phyloP scores from a whole-genome alignment of 306 rosid species.

The Cicer arietinum region DNA sequence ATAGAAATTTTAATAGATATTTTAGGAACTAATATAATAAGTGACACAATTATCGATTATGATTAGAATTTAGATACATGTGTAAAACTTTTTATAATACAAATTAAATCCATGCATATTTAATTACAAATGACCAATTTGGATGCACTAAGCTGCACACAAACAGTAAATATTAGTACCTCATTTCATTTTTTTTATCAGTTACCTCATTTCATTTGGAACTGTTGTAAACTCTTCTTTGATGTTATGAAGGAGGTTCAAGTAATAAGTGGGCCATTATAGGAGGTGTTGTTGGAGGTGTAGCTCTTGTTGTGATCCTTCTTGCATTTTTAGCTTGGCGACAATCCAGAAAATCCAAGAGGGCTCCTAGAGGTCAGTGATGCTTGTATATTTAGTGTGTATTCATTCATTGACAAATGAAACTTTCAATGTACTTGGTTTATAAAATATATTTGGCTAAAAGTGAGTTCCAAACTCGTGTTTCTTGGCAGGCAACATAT shows the following conservation, averaged over 20 bases:
- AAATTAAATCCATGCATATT: no score
- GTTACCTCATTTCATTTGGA: not conserved
- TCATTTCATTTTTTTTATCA: no score
- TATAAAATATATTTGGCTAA: not conserved
- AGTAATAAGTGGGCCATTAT: conserved; percentile 59
- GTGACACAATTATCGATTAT: not conserved
- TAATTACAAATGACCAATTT: no score
- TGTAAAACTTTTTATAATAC: no score
- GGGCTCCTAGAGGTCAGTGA: conserved; percentile 54
- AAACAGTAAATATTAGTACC: no score
- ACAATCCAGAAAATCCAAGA: conserved; percentile 43
- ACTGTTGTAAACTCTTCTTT: not conserved
- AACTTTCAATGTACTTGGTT: not conserved
- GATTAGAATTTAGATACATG: not conserved
- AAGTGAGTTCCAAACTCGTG: not conserved
- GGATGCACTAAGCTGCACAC: no score
- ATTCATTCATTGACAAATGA: not conserved
- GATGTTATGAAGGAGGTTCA: conserved; percentile 41
- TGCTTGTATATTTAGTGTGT: not conserved
- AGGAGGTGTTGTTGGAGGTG: conserved; percentile 65
- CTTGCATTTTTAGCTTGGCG: conserved; percentile 46
- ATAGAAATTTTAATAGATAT: no score
- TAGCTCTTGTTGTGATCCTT: conserved; percentile 41
- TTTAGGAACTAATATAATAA: not conserved
- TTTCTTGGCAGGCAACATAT: conserved; percentile 54